These are phyloP conservation scores for Ensete glaucum DNA, from an alignment of 176 grass and related monocot genomes.

Conservation along the genomic window DNA sequence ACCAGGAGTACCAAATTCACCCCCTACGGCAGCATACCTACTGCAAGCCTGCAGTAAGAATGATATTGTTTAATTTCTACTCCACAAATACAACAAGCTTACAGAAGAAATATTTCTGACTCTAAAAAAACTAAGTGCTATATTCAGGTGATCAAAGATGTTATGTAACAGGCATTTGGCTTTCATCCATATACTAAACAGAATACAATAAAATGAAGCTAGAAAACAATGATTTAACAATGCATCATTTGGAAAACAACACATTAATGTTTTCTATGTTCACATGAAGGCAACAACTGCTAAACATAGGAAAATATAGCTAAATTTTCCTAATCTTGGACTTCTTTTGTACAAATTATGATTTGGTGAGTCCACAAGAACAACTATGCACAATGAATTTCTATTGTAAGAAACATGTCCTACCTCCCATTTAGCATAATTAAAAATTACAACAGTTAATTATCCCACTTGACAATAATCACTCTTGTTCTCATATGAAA, in stretches of 20 bases:
- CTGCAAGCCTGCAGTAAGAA: slow-evolving; percentile 63
- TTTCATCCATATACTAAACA: neutral
- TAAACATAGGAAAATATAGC: neutral
- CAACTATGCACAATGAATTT: neutral
- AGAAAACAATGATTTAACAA: neutral
- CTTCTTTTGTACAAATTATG: neutral
- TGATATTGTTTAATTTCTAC: neutral
- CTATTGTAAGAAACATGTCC: neutral
- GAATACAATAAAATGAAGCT: neutral
- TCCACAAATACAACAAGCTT: neutral
- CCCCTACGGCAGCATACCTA: slow-evolving; percentile 57
- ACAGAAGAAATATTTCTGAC: neutral
- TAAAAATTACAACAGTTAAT: no score
- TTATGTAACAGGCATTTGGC: neutral
- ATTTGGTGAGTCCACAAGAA: neutral
- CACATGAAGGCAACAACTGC: neutral
- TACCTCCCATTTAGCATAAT: neutral
- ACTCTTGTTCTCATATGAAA: no score
- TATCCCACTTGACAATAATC: no score
- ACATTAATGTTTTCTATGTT: no score
- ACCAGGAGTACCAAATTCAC: slow-evolving; percentile 52
- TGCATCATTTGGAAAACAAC: neutral
- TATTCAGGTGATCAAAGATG: neutral
- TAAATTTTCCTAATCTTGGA: no score
- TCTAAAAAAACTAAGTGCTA: neutral